Evolutionary conservation across 1,139 yeast genomes (phyloP).

Genomic region (Pichia terricola): DNA sequence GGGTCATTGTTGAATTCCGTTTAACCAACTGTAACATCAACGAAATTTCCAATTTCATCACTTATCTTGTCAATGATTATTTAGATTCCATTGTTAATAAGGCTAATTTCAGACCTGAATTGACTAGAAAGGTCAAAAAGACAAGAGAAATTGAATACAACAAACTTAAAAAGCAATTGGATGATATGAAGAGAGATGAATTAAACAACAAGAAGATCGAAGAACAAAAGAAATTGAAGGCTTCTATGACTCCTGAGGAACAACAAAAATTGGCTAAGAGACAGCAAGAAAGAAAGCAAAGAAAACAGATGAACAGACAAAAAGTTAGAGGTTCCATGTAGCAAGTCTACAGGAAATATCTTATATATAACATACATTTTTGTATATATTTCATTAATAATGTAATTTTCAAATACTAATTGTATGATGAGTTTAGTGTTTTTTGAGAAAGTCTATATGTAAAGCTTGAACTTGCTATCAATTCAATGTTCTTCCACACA

Average conservation of each 20-base stretch:
- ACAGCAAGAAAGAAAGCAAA: slow-evolving; percentile 36
- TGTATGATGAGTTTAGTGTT: too few species aligned
- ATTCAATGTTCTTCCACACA: too few species aligned
- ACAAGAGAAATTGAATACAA: slow-evolving; percentile 59
- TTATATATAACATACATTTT: too few species aligned
- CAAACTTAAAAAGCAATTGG: slow-evolving; percentile 50
- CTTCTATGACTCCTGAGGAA: slow-evolving; percentile 58
- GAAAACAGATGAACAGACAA: slow-evolving; percentile 24
- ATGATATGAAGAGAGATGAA: slow-evolving; percentile 57
- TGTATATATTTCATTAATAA: too few species aligned
- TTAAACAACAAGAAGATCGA: slow-evolving; percentile 60
- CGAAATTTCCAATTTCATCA: slow-evolving; percentile 35
- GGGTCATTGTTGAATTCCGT: slow-evolving; percentile 41
- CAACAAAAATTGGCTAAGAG: slow-evolving; percentile 70
- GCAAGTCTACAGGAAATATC: too few species aligned
- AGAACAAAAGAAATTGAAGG: slow-evolving; percentile 54
- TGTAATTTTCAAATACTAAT: too few species aligned
- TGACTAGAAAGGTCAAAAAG: slow-evolving; percentile 62
- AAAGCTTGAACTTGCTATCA: too few species aligned
- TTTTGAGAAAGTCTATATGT: too few species aligned
- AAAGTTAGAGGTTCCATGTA: slow-evolving; percentile 21
- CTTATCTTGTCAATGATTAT: slow-evolving; percentile 25
- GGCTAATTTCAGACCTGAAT: slow-evolving; percentile 52
- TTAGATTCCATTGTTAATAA: slow-evolving; percentile 23
- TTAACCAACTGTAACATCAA: slow-evolving; percentile 37